These are phyloP conservation scores for Gloeopeniophorella convolvens DNA, from an alignment of 768 basidiomycete genomes.

Conservation along the genomic window DNA sequence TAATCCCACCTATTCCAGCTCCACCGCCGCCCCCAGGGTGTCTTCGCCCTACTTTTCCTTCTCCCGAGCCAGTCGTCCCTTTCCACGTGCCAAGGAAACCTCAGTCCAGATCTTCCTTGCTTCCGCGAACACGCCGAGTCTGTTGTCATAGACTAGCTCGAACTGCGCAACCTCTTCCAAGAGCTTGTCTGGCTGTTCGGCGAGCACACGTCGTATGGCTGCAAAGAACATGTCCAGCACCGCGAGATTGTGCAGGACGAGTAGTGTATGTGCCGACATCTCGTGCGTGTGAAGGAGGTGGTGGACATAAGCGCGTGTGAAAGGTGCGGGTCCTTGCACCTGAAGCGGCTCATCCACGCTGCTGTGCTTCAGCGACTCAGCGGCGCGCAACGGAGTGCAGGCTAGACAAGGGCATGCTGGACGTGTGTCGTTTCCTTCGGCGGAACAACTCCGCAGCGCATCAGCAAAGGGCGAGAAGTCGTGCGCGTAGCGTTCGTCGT, in stretches of 20 bases:
- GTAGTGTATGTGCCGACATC: constrained; percentile 76
- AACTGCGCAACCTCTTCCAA: constrained; percentile 46
- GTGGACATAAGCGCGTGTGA: constrained; percentile 65
- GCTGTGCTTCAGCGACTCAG: constrained; percentile 19
- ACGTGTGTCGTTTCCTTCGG: constrained; percentile 33
- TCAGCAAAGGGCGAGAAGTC: constrained; percentile 56
- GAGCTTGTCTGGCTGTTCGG: constrained; percentile 26
- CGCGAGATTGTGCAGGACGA: constrained; percentile 69
- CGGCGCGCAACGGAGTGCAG: constrained; percentile 23
- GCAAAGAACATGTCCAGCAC: constrained; percentile 61
- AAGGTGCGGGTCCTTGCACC: constrained; percentile 31
- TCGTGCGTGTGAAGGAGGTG: constrained; percentile 86
- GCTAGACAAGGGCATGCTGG: constrained; percentile 26
- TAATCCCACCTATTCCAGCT: constrained; percentile 11
- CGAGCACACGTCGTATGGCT: constrained; percentile 41
- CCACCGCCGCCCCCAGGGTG: constrained; percentile 16
- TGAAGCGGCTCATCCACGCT: constrained; percentile 22
- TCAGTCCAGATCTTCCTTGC: constrained; percentile 53
- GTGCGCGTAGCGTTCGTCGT: constrained; percentile 45
- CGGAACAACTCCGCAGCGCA: constrained; percentile 36
- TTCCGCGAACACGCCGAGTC: constrained; percentile 38
- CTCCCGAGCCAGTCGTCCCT: constrained; percentile 67
- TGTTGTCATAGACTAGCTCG: constrained; percentile 43
- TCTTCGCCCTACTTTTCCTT: constrained; percentile 33
- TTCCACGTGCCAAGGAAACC: constrained; percentile 67